Percentiles rank a stretch among this genome's conserved stretches.
phyloP scores from a whole-genome alignment of 2,329 filamentous ascomycete genomes.

The Aphanocladium album region DNA sequence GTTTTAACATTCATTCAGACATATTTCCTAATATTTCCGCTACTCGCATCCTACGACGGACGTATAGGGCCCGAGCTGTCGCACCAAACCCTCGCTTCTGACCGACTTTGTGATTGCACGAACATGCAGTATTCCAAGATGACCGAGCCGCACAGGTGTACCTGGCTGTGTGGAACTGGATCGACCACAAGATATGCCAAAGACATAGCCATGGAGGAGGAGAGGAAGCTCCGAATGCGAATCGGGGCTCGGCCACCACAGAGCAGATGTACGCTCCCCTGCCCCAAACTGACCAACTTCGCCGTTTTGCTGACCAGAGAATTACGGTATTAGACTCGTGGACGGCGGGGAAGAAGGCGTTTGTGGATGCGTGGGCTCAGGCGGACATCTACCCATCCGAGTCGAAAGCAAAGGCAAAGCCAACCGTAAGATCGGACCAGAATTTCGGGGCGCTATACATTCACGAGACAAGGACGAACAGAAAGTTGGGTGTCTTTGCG shows the following conservation, averaged over 20 bases:
- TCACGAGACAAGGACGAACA: not conserved
- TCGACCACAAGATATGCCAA: not conserved
- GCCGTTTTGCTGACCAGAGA: not conserved
- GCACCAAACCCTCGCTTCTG: not conserved
- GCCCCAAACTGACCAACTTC: not conserved
- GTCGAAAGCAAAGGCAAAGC: not conserved
- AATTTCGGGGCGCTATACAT: conserved; percentile 17
- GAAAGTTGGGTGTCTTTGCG: conserved; percentile 20
- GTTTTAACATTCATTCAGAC: not conserved
- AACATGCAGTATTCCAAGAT: not conserved
- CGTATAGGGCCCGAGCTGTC: not conserved
- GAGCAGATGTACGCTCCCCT: not conserved
- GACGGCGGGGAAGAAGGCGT: not conserved
- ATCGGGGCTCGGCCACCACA: not conserved
- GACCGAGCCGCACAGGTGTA: not conserved
- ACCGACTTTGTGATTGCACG: not conserved
- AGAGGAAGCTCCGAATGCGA: not conserved
- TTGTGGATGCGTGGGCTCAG: not conserved
- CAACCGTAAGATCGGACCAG: not conserved
- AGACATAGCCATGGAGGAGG: not conserved
- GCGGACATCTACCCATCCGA: not conserved
- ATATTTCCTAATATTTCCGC: not conserved
- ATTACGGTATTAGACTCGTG: not conserved
- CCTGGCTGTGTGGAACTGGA: not conserved
- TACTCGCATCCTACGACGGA: not conserved